Conservation (phyloP, 2,329 filamentous ascomycete genomes). For the Colletotrichum eleusines region DNA sequence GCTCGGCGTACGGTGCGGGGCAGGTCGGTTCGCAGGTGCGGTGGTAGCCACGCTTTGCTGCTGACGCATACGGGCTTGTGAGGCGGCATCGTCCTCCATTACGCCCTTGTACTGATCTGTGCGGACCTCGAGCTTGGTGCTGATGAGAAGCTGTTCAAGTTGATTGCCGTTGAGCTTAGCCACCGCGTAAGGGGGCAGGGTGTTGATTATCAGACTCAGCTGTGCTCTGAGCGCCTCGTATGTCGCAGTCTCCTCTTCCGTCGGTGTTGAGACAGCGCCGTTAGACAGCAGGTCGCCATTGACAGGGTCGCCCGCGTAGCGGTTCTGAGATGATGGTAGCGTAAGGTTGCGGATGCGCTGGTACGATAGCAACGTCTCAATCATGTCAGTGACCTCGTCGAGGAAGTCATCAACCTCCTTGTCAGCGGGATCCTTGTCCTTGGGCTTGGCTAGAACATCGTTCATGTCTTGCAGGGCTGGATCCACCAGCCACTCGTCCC, state of each 20-base stretch:
- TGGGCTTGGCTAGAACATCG: conserved; percentile 62
- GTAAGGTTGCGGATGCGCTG: conserved; percentile 83
- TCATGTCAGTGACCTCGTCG: conserved; percentile 78
- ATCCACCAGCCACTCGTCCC: conserved; percentile 69
- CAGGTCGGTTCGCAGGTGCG: conserved; percentile 46
- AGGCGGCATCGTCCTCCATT: conserved; percentile 82
- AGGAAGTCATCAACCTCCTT: conserved; percentile 59
- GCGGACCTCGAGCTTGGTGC: conserved; percentile 80
- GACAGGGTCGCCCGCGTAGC: conserved; percentile 71
- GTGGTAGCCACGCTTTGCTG: conserved; percentile 49
- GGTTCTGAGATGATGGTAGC: conserved; percentile 72
- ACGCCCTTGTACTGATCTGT: conserved; percentile 80
- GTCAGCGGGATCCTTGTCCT: conserved; percentile 45
- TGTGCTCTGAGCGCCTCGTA: conserved; percentile 84
- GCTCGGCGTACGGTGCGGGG: conserved; percentile 55
- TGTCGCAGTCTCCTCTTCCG: conserved; percentile 68
- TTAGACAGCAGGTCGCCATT: conserved; percentile 76
- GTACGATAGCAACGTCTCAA: conserved; percentile 82
- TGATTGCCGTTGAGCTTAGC: conserved; percentile 89
- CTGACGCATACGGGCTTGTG: conserved; percentile 63
- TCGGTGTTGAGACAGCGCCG: conserved; percentile 74
- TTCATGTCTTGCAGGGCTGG: conserved; percentile 61
- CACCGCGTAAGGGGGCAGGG: conserved; percentile 85
- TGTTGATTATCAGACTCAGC: conserved; percentile 78
- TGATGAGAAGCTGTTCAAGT: conserved; percentile 85